Base-by-base conservation (phyloP, 1,284 basidiomycete genomes). In the Naganishia sp. region DNA sequence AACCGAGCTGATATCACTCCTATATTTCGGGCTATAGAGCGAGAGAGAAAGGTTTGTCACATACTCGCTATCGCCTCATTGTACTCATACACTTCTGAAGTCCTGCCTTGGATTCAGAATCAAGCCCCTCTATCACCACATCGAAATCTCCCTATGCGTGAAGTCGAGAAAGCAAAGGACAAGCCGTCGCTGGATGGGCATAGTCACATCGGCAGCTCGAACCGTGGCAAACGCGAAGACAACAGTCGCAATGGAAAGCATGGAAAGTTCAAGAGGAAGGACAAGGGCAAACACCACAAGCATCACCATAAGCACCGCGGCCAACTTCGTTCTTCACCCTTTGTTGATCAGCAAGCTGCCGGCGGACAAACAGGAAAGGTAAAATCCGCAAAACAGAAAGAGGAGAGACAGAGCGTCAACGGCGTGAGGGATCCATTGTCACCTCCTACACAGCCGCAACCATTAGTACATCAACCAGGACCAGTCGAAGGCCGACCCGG, bases 61-160 rank as follows among this genome's bases (percentile, higher is more conserved):
- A 2, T 11, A 28, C 21, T 11, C 13, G 31, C 16, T n/a, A 31
- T 6, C 10, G 9, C 16, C 7, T n/a, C 18, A 9, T 21, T 28
- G 2, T 28, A 6, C 23, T 50, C 10, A 15, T 28, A 6, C 2
- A 2, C 6, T 21, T 15, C 23, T 50, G 18, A n/a, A 61, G 59
- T 61, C 2, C 48, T 61, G 6, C 59, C 59, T 28, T 61, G 59
- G 59, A 61, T 61, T 15, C 59, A 61, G 2, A 28, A 61, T n/a
- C 59, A 61, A 28, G 25, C 43, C 11, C 39, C 59, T 16, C 57
- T 36, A 4, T 13, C 46, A 2, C 42, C 6, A 7, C 36, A 33
- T 3, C 11, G 25, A 18, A 11, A 43, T 39, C 36, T 10, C 10
- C 36, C 36, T 39, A 39, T 13, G 10, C 36, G 36, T 10, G 3